Evolutionary conservation across 441 rosid species (phyloP).

Genomic region (Populus hybrid): DNA sequence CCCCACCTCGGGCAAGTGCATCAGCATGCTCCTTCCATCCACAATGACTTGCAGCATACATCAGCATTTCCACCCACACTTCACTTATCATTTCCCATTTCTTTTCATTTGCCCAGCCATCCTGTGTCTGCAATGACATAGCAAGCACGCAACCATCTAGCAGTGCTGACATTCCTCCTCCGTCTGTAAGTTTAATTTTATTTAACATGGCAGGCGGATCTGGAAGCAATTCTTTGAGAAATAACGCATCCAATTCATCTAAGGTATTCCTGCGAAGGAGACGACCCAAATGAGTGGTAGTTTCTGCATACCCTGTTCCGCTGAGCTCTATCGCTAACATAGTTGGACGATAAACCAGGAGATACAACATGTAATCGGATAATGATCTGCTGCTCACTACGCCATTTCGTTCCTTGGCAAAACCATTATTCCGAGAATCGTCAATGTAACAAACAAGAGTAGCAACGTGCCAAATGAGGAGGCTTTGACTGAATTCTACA

Average conservation of each 20-base stretch:
- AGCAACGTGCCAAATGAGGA: neutral
- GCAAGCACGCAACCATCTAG: neutral
- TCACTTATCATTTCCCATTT: neutral
- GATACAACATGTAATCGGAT: neutral
- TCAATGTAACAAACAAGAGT: no score
- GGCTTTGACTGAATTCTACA: neutral
- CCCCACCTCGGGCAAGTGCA: neutral
- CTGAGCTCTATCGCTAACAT: neutral
- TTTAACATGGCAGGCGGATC: accelerated
- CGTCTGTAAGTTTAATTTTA: accelerated
- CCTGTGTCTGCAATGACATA: neutral
- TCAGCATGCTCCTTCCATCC: neutral
- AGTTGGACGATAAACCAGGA: neutral
- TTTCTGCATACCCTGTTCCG: neutral
- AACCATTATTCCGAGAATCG: no score
- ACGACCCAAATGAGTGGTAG: neutral
- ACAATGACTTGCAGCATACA: neutral
- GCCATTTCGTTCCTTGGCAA: no score
- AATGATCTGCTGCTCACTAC: no score
- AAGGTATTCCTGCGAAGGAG: accelerated
- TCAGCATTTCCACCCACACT: neutral
- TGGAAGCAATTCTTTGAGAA: neutral
- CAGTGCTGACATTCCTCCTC: neutral
- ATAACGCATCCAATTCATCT: no score
- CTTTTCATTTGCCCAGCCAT: neutral